Evolutionary conservation across 495 filamentous ascomycete genomes (phyloP), one percentile per base, ranked within the genome.

Genomic region (Penicillium samsonianum): DNA sequence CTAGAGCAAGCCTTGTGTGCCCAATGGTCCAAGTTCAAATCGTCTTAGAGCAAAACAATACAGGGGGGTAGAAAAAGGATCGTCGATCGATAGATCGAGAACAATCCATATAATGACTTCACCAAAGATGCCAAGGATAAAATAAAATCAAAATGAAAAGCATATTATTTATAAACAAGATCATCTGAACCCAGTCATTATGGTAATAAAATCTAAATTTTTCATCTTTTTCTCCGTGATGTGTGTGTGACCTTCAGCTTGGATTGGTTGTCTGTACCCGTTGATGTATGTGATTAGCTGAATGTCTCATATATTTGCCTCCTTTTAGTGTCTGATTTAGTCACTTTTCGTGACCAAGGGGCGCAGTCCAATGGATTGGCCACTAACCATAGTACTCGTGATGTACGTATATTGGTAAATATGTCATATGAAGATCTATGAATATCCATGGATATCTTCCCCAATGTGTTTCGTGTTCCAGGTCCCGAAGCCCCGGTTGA

Each of bases 1-100:
- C 8, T 30, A 14, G 4, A 31, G 17, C 17, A n/a, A n/a, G n/a
- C 45, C 5, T 50, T 50, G 12, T n/a, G 16, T 45, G 30, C 52
- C 52, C 53, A 23, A 55, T 55, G 53, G 53, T 47, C 23, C 5
- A 28, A 38, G 53, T 55, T 55, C 16, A 46, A 55, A 55, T 55
- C 22, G 41, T 47, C 43, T 40, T 38, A 9, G 8, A 17, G 51
- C 28, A n/a, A 25, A 30, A 45, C n/a, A n/a, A n/a, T n/a, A 17
- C n/a, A 33, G 40, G 51, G 30, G 25, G 26, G 14, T n/a, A 11
- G 11, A 0, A 14, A 25, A 23, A n/a, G 12, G 38, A 41, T 42
- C 44, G 53, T 38, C 53, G 53, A 47, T 55, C 52, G 4, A 35
- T 54, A 33, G 41, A 55, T 55, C 52, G 52, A 55, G 52, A 55